Evolutionary conservation across 805 yeast genomes (phyloP).

Genomic region (Grigorovia humatica): DNA sequence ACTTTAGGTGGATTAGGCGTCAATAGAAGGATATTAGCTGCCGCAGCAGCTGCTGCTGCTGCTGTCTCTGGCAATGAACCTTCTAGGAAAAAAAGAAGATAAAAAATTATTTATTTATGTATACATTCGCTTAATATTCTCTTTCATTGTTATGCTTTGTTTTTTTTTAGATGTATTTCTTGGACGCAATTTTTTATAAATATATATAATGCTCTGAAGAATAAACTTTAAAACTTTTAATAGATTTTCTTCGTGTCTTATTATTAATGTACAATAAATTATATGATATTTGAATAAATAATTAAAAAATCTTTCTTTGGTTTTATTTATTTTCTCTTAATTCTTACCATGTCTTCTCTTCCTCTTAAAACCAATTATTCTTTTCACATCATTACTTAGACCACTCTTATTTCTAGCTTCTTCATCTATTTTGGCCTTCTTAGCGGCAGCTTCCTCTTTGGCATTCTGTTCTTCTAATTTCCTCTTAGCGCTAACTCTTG

Average conservation of each 20-base stretch:
- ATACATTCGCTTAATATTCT: not conserved
- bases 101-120: not conserved
- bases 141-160: too few species aligned
- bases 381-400: constrained; percentile 45
- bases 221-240: too few species aligned
- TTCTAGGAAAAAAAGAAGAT: constrained; percentile 22
- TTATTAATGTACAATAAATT: too few species aligned
- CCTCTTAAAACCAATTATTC: constrained; percentile 59
- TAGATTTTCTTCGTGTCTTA: too few species aligned
- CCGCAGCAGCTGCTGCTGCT: constrained; percentile 32
- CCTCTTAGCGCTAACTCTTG: constrained; percentile 29
- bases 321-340: constrained; percentile 4
- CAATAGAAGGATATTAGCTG: constrained; percentile 28
- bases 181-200: too few species aligned
- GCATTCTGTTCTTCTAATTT: constrained; percentile 18
- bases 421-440: constrained; percentile 21
- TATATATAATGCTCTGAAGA: too few species aligned
- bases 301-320: too few species aligned
- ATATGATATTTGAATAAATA: not conserved
- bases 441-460: constrained; percentile 9
- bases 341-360: constrained; percentile 45
- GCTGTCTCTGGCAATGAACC: constrained; percentile 29
- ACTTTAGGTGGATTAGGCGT: constrained; percentile 28
- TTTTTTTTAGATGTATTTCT: too few species aligned
- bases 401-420: constrained; percentile 25